Base-by-base conservation (phyloP, 2,329 filamentous ascomycete species). In the Chaetomium sp. region DNA sequence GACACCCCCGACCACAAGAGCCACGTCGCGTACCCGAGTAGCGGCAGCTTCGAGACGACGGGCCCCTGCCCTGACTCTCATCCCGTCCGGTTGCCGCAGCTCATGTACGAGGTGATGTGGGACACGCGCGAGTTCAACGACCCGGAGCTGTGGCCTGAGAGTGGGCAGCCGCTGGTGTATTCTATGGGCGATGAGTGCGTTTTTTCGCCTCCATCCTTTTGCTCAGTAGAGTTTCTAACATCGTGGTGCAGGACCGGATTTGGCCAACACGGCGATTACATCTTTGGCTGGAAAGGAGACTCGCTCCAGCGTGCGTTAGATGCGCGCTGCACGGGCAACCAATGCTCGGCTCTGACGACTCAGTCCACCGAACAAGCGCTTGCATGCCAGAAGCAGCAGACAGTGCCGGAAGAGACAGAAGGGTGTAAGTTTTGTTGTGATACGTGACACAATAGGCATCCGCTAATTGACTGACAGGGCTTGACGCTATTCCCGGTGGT, bases 21-120 rank as follows among this genome's bases (percentile, higher is more conserved):
- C 36, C 67, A 69, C 51, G 62, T 82, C 59, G 70, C 74, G 52
- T 62, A 65, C 52, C 65, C 65, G 7, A 53, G 45, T 9, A 61
- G 49, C 6, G 66, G 67, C 3, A 64, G 61, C 7, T 69, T 69
- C 50, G 66, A 67, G 44, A 60, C 62, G 2, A 65, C 61, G 1
- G 67, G 65, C 0, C 58, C 69, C 2, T 76, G 74, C 59, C 73
- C 74, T 0, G 49, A 65, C 38, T 69, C 66, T 5, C 72, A 78
- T 64, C 76, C 76, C 5, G 67, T 72, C 5, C 69, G 71, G 4
- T 68, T 77, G 4, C 69, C 74, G 0, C 76, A 76, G 58, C 64
- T 77, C 7, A 73, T 74, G 65, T 71, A 74, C 65, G 74, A 77
- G 62, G 74, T 76, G 36, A 72, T 76, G 58, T 76, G 74, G 71